These are phyloP conservation scores for Mycena filopes DNA, from an alignment of 768 basidiomycete genomes.

Conservation along the genomic window DNA sequence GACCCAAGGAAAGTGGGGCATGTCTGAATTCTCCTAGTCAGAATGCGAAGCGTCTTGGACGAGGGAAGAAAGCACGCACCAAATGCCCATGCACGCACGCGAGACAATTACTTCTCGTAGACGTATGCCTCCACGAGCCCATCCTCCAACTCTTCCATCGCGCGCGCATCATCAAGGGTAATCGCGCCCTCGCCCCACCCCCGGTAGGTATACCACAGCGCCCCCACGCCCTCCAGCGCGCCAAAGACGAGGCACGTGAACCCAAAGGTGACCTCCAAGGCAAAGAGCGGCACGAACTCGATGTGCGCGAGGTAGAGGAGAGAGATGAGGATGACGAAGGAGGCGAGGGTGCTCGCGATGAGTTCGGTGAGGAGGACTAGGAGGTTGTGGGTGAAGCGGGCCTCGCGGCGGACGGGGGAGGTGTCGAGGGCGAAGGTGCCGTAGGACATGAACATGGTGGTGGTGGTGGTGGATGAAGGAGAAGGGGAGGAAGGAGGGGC, in stretches of 20 bases:
- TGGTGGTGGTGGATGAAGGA: background rate
- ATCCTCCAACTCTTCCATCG: too few relatives aligned
- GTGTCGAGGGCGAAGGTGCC: background rate
- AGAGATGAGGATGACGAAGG: background rate
- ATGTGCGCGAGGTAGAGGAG: background rate
- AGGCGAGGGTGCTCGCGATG: background rate
- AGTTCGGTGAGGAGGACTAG: background rate
- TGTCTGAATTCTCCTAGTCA: too few relatives aligned
- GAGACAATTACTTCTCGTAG: too few relatives aligned
- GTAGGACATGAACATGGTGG: constrained; percentile 9
- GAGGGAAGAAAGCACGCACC: too few relatives aligned
- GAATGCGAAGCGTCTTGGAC: too few relatives aligned
- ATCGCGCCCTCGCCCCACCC: too few relatives aligned
- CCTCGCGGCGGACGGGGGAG: background rate
- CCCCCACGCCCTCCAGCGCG: background rate
- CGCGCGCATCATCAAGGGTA: too few relatives aligned
- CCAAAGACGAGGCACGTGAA: background rate
- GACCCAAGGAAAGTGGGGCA: too few relatives aligned
- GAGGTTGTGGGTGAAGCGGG: background rate
- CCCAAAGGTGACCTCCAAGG: background rate
- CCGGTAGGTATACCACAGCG: background rate
- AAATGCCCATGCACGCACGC: too few relatives aligned
- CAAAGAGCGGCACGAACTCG: background rate
- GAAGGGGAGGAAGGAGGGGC: background rate
- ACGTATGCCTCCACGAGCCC: too few relatives aligned